These are phyloP conservation scores for Cucurbita argyrosperma DNA, from an alignment of 306 rosid species.

Conservation along the genomic window DNA sequence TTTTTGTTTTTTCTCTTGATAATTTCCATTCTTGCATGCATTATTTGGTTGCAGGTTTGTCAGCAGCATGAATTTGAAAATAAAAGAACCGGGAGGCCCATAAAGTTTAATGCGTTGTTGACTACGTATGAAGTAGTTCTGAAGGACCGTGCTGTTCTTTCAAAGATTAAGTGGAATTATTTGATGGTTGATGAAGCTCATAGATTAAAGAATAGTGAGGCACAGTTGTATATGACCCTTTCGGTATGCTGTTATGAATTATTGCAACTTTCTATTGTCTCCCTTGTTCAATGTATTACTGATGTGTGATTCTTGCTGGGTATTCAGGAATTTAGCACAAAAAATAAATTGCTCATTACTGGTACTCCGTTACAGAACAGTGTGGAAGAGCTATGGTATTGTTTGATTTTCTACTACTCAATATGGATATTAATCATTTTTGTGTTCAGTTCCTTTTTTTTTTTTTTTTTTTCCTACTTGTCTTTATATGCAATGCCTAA, in stretches of 20 bases:
- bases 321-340: conserved; percentile 93
- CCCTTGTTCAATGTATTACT: conserved; percentile 4
- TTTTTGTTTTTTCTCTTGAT: neutral
- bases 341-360: conserved; percentile 92
- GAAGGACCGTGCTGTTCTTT: conserved; percentile 86
- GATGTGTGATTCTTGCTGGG: conserved; percentile 2
- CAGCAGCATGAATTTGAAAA: conserved; percentile 83
- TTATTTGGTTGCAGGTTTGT: conserved; percentile 57
- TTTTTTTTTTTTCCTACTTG: neutral
- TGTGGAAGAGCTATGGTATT: conserved; percentile 96
- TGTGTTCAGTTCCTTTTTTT: neutral
- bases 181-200: conserved; percentile 99
- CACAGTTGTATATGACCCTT: conserved; percentile 87
- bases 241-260: conserved; percentile 40
- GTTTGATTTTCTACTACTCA: neutral
- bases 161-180: conserved; percentile 89
- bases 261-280: conserved; percentile 1
- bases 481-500: neutral
- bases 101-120: conserved; percentile 69
- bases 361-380: conserved; percentile 97
- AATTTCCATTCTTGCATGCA: neutral
- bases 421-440: neutral
- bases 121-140: conserved; percentile 95
- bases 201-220: conserved; percentile 97
- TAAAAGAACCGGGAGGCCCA: conserved; percentile 62